phyloP scores from a whole-genome alignment of 768 basidiomycete species.

The Boletus subparvulus region DNA sequence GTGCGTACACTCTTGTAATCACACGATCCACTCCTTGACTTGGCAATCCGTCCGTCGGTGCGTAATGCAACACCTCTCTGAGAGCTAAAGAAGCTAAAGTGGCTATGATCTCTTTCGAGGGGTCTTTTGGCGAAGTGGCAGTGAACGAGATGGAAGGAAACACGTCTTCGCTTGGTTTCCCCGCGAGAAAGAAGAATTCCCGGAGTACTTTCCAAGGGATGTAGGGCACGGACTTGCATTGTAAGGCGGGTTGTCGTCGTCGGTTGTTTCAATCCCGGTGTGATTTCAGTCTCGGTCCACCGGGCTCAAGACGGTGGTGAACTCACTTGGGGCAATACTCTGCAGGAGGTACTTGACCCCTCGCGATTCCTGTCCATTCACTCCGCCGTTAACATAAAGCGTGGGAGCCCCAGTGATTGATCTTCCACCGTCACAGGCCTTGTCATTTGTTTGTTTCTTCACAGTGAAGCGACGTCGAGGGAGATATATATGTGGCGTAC shows the following conservation, averaged over 20 bases:
- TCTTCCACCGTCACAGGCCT: not conserved
- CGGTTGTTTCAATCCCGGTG: not conserved
- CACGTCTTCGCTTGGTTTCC: conserved; percentile 78
- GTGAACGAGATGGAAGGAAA: conserved; percentile 76
- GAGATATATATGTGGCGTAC: not conserved
- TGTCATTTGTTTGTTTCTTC: not conserved
- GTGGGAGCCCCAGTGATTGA: not conserved
- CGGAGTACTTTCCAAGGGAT: conserved; percentile 70
- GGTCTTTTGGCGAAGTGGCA: conserved; percentile 45
- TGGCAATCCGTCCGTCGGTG: conserved; percentile 62
- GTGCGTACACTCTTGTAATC: conserved; percentile 66
- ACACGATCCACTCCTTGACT: conserved; percentile 59
- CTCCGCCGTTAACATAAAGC: not conserved
- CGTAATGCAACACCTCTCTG: conserved; percentile 66
- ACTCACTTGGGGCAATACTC: conserved; percentile 58
- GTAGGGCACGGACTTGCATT: conserved; percentile 56
- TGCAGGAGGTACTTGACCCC: conserved; percentile 34
- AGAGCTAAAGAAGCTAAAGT: conserved; percentile 55
- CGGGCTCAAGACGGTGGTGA: not conserved
- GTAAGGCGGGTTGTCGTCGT: not conserved
- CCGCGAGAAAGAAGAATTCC: conserved; percentile 77
- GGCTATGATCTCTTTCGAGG: conserved; percentile 42
- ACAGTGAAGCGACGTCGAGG: not conserved
- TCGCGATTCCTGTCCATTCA: not conserved
- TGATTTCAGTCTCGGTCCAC: not conserved